Percentiles rank a stretch among this genome's conserved stretches.
Evolutionary conservation across 139 green algal species (phyloP).

Genomic region (Chlamydomonas schloesseri): DNA sequence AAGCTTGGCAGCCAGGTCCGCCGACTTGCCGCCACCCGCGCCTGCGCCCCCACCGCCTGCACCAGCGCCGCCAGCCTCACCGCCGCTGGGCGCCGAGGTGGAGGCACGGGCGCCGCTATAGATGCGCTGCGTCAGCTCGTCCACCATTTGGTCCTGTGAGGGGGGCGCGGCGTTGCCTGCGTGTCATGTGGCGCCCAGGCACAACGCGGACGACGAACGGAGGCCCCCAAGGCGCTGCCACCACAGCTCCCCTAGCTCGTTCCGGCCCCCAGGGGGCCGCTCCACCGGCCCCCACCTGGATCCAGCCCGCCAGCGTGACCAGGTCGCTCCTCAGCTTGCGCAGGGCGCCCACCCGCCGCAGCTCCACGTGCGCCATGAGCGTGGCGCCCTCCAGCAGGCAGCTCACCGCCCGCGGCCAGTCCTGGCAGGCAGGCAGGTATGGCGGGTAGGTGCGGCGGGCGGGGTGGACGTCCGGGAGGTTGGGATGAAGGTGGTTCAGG

Average conservation of each 20-base stretch:
- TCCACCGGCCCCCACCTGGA: conserved; percentile 43
- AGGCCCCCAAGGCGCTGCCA: too few relatives aligned
- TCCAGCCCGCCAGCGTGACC: conserved; percentile 44
- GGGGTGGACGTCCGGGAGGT: too few relatives aligned
- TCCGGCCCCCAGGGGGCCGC: too few relatives aligned
- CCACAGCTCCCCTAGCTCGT: too few relatives aligned
- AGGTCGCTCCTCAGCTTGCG: conserved; percentile 69
- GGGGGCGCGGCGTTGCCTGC: too few relatives aligned
- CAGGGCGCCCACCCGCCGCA: conserved; percentile 69
- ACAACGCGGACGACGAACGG: too few relatives aligned
- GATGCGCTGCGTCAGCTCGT: conserved; percentile 64
- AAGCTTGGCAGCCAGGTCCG: not conserved
- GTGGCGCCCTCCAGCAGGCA: conserved; percentile 75
- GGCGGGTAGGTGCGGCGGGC: too few relatives aligned
- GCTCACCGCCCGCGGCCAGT: conserved; percentile 71
- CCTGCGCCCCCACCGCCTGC: not conserved
- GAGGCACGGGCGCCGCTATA: conserved; percentile 44
- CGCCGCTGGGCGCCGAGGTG: not conserved
- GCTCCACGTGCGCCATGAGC: conserved; percentile 68
- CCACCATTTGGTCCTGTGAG: conserved; percentile 51
- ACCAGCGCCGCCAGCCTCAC: not conserved
- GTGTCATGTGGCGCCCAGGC: too few relatives aligned
- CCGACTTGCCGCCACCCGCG: not conserved
- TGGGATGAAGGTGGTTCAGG: not conserved
- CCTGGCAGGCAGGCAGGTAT: conserved; percentile 51